Percentiles rank a stretch among this genome's conserved stretches.
These are phyloP conservation scores for Rhypophila decipiens DNA, from an alignment of 495 filamentous ascomycete species.

Conservation along the genomic window DNA sequence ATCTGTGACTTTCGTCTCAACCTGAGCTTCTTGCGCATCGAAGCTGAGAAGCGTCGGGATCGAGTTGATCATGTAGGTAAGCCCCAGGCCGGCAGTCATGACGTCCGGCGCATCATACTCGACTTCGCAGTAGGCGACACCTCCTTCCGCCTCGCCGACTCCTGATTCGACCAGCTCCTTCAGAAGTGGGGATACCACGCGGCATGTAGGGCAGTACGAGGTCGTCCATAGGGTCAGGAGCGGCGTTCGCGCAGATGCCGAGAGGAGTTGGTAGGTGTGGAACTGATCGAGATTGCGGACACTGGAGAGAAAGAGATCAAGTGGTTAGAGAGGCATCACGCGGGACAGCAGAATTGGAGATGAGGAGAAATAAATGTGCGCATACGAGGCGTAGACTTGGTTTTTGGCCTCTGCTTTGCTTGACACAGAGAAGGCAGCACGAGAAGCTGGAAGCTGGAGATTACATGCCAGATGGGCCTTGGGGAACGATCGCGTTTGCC, in stretches of 20 bases:
- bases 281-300: constrained; percentile 57
- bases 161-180: constrained; percentile 46
- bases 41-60: constrained; percentile 66
- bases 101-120: constrained; percentile 58
- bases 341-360: neutral
- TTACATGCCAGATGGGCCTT: constrained; percentile 1
- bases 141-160: constrained; percentile 54
- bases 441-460: neutral
- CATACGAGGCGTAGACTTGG: constrained; percentile 43
- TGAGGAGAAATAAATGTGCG: neutral
- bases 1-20: constrained; percentile 47
- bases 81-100: constrained; percentile 43
- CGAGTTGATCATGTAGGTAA: constrained; percentile 55
- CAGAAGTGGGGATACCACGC: constrained; percentile 47
- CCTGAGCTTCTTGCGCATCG: constrained; percentile 52
- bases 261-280: constrained; percentile 52
- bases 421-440: constrained; percentile 25
- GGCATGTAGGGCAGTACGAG: constrained; percentile 57
- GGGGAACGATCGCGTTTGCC: too few species aligned
- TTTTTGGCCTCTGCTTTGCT: constrained; percentile 25
- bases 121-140: constrained; percentile 54
- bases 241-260: constrained; percentile 50
- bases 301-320: constrained; percentile 18
- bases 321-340: constrained; percentile 1
- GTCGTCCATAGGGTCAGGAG: constrained; percentile 67